phyloP scores from a whole-genome alignment of 1,139 yeast genomes.

The Kodamaea arcana region DNA sequence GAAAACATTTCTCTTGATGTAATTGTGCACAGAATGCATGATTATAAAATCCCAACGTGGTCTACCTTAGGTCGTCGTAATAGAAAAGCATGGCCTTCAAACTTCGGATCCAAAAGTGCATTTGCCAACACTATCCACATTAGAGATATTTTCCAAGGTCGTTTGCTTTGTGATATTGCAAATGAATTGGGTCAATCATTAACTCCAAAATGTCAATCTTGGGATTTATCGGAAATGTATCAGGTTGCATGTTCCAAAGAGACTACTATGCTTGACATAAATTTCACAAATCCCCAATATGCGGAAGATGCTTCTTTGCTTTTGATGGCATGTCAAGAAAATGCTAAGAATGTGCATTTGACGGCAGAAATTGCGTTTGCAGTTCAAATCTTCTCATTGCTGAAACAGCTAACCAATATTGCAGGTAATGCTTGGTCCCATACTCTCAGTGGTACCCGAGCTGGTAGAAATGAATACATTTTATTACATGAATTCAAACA shows the following conservation, averaged over 20 bases:
- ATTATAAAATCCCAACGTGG: constrained; percentile 69
- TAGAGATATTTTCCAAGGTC: constrained; percentile 75
- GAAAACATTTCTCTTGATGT: constrained; percentile 79
- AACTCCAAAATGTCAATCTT: constrained; percentile 89
- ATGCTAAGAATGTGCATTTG: constrained; percentile 61
- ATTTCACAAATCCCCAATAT: constrained; percentile 61
- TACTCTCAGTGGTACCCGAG: constrained; percentile 91
- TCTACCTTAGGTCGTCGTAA: constrained; percentile 80
- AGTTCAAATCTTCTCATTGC: constrained; percentile 80
- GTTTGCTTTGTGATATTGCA: constrained; percentile 87
- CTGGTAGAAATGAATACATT: constrained; percentile 93
- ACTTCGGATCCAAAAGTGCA: constrained; percentile 48
- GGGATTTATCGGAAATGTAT: constrained; percentile 93
- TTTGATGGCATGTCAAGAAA: constrained; percentile 68
- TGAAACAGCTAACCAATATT: constrained; percentile 85
- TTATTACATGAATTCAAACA: constrained; percentile 86
- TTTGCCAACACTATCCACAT: constrained; percentile 49
- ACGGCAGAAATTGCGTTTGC: constrained; percentile 77
- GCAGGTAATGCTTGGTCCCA: constrained; percentile 99
- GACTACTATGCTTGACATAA: constrained; percentile 65
- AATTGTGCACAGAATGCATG: constrained; percentile 76
- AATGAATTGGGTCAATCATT: constrained; percentile 94
- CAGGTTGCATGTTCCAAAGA: constrained; percentile 64
- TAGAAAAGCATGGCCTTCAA: constrained; percentile 73
- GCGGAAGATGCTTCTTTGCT: constrained; percentile 66